Evolutionary conservation across 345 rosid genomes (phyloP), one percentile per base, ranked within the genome.

Genomic region (Anastatica hierochuntica): DNA sequence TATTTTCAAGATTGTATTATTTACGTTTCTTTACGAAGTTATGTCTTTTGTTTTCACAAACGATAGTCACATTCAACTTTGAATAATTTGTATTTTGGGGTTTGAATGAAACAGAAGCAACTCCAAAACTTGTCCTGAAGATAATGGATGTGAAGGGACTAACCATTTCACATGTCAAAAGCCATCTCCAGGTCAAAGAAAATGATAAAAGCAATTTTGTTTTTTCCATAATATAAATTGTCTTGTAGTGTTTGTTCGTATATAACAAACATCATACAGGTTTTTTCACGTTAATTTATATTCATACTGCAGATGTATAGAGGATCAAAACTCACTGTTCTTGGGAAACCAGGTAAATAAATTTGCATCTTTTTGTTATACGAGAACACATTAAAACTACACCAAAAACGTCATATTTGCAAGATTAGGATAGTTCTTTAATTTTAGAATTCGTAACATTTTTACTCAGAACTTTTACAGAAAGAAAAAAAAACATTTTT

Each of bases 91-190:
- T 11, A n/a, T n/a, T 7, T 58, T 39, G 51, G 14, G 29, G 49
- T 65, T 34, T 67, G 44, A 52, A 59, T 40, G 56, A 53, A 21
- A 69, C 50, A 92, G 98, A 73, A 79, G 97, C 98, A 30, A 92
- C 98, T 0, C 98, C 98, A 34, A 92, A 92, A 54, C 90, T 88
- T 30, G 95, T 92, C 54, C 98, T 92, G 55, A 94, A 88, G 77
- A 60, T 92, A 57, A 92, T 92, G 98, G 94, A 88, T 71, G 97
- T 92, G 44, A 79, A 84, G 48, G 98, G 98, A 38, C 97, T 92
- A 52, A 92, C 98, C 65, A 88, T 92, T 68, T 83, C 97, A 42
- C 98, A 92, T 69, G 97, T 92, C 52, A 92, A 92, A 62, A 92
- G 98, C 76, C 98, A 92, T 69, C 97, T 92, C 19, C 98, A 92